Evolutionary conservation across 2,329 filamentous ascomycete species (phyloP), one percentile per base, ranked within the genome.

Genomic region (Mariannaea sp.): DNA sequence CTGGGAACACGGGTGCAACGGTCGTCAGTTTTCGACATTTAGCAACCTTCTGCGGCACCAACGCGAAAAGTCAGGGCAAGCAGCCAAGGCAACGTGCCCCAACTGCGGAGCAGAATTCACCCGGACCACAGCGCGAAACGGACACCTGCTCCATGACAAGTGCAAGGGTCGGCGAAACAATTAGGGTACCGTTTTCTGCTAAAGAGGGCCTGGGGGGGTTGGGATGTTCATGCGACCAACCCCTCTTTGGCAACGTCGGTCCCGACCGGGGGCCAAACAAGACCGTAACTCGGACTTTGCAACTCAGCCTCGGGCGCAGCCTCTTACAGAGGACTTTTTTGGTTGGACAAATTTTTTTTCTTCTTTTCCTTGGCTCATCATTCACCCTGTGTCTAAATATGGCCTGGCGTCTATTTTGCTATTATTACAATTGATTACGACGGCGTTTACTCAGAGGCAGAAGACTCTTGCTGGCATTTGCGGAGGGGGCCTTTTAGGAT

Each of bases 1-100:
- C 73, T 97, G 90, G 90, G 93, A 97, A 56, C 93, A 97, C 68
- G 93, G 92, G 9, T 97, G 93, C 78, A 96, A 97, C 66, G 93
- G 93, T 16, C 86, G 92, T 24, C 90, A 96, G 67, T 97, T 97
- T 69, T 96, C 91, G 14, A 97, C 93, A 3, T 97, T 97, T 70
- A 96, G 92, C 81, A 97, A 97, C 70, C 82, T 97, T 3, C 78
- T 97, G 30, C 83, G 93, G 58, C 93, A 97, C 71, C 92, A 97
- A 73, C 84, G 93, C 36, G 93, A 97, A 73, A 97, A 96, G 72
- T 95, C 90, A 0, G 93, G 93, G 20, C 92, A 92, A 46, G 90
- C 92, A 9, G 80, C 89, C 24, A 97, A 97, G 75, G 90, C 91
- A 3, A 86, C 87, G 43, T 97, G 93, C 69, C 92, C 91, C 14